Conservation (phyloP, 1,284 basidiomycete species). For the Paramarasmius palmivorus region DNA sequence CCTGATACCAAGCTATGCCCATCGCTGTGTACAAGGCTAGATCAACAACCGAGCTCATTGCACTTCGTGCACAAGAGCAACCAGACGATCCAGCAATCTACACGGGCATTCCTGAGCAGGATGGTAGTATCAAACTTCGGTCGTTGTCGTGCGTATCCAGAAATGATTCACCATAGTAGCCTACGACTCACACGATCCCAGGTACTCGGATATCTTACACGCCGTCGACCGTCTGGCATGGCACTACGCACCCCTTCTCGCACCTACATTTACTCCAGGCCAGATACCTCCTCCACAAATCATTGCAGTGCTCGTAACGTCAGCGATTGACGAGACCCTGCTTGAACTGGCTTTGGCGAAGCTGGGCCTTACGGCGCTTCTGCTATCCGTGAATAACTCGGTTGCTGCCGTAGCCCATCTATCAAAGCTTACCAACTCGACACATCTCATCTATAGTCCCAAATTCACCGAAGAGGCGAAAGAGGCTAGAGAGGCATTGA, state of each 20-base stretch:
- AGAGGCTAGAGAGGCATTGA: constrained; percentile 32
- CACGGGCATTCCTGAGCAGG: constrained; percentile 21
- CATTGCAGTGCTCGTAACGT: constrained; percentile 40
- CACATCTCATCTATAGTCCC: constrained; percentile 46
- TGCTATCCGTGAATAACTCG: constrained; percentile 60
- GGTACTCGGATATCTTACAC: constrained; percentile 32
- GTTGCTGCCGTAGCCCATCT: constrained; percentile 57
- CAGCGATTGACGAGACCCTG: constrained; percentile 43
- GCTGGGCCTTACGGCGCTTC: constrained; percentile 42
- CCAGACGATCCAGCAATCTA: constrained; percentile 23
- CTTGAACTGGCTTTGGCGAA: constrained; percentile 47
- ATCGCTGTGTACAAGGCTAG: constrained; percentile 10
- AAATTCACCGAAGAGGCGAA: constrained; percentile 36
- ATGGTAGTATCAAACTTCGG: constrained; percentile 18
- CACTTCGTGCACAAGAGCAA: constrained; percentile 21
- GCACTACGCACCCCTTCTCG: constrained; percentile 30
- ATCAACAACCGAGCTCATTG: constrained; percentile 13
- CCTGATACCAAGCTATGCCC: constrained; percentile 10
- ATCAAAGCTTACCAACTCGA: constrained; percentile 45
- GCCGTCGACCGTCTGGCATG: constrained; percentile 44
- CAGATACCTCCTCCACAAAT: constrained; percentile 31
- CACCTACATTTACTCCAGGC: constrained; percentile 14
- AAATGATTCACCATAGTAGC: neutral
- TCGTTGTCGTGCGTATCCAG: constrained; percentile 18
- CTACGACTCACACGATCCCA: constrained; percentile 10